Conservation (phyloP, 345 rosid genomes). For the Firmiana major region DNA sequence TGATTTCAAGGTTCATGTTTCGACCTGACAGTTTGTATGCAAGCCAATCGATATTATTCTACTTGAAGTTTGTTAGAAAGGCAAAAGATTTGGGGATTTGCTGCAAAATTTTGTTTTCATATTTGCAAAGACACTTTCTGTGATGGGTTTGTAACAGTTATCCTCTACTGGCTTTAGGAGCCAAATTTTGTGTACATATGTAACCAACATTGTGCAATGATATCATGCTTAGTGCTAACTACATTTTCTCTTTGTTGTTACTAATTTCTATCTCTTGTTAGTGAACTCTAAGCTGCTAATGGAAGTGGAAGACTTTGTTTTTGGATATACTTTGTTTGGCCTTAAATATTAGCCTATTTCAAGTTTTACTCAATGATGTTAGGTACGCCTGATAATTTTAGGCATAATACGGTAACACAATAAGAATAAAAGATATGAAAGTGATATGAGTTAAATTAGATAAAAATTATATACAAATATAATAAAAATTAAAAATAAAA, state of each 20-base stretch:
- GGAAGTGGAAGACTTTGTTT: neutral
- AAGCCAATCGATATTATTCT: neutral
- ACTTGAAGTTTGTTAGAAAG: neutral
- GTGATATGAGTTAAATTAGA: too few species aligned
- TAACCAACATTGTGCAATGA: neutral
- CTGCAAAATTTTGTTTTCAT: neutral
- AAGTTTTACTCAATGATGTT: too few species aligned
- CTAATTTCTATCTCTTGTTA: neutral
- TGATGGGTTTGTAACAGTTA: neutral
- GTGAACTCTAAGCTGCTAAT: neutral
- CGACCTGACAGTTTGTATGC: neutral
- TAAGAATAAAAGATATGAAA: too few species aligned
- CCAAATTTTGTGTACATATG: neutral
- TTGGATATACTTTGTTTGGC: neutral
- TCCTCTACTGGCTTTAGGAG: neutral
- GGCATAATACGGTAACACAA: too few species aligned
- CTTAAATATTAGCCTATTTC: too few species aligned
- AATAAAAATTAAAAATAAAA: too few species aligned
- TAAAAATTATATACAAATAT: too few species aligned
- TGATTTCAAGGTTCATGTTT: constrained; percentile 26
- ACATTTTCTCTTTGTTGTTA: neutral
- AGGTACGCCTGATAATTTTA: too few species aligned
- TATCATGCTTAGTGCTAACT: neutral
- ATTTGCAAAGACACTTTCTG: neutral
- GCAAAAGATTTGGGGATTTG: neutral